phyloP scores from a whole-genome alignment of 306 rosid species.

The Alnus glutinosa region DNA sequence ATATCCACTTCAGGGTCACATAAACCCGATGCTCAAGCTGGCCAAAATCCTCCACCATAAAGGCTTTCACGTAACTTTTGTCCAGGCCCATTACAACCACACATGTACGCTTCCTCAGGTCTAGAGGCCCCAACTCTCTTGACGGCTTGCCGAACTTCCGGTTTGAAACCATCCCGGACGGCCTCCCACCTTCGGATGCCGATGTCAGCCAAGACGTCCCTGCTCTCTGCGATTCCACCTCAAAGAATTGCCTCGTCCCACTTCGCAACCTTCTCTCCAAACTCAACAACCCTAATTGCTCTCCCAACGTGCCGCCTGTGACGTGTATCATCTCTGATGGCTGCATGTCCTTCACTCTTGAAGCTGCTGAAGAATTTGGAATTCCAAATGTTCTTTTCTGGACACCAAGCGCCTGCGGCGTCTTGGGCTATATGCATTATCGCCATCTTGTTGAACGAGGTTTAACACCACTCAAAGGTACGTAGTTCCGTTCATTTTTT shows the following conservation, averaged over 20 bases:
- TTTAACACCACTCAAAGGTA: conserved; percentile 13
- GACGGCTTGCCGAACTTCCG: conserved; percentile 16
- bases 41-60: conserved; percentile 20
- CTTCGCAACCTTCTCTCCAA: background rate
- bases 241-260: conserved; percentile 2
- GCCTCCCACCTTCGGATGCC: conserved; percentile 16
- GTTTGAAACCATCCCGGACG: conserved; percentile 18
- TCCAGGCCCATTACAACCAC: background rate
- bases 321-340: conserved; percentile 20
- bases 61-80: conserved; percentile 26
- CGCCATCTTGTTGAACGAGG: background rate
- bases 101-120: conserved; percentile 8
- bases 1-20: conserved; percentile 21
- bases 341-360: background rate
- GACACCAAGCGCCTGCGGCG: conserved; percentile 3
- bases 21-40: conserved; percentile 9
- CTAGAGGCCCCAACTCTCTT: conserved; percentile 13
- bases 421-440: conserved; percentile 1
- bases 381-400: conserved; percentile 10
- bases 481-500: too few relatives aligned
- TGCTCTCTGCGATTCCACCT: conserved; percentile 15
- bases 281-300: background rate
- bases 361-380: conserved; percentile 20
- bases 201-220: conserved; percentile 15
- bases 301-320: conserved; percentile 1